Conservation (phyloP, 805 yeast species). For the Hanseniaspora lachancei region DNA sequence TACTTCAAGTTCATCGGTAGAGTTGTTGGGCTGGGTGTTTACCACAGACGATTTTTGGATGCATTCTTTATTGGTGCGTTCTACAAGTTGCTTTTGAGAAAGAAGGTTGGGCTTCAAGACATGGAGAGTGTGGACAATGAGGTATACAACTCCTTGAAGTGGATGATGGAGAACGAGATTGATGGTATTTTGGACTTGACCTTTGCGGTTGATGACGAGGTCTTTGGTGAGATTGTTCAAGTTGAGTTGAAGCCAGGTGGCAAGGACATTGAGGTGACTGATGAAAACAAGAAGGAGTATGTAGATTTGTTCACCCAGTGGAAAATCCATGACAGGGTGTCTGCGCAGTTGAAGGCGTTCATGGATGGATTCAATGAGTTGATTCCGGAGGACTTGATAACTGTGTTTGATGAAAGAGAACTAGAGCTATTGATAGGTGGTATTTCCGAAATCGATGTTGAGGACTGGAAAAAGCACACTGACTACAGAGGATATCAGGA, state of each 20-base stretch:
- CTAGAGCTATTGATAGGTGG: conserved; percentile 95
- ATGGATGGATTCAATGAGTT: conserved; percentile 95
- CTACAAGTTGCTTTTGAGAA: conserved; percentile 92
- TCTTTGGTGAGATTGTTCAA: conserved; percentile 83
- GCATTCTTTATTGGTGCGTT: conserved; percentile 97
- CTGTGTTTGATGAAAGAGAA: conserved; percentile 96
- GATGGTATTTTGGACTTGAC: conserved; percentile 77
- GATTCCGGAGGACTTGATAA: conserved; percentile 91
- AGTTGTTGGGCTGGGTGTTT: conserved; percentile 94
- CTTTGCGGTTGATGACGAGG: conserved; percentile 79
- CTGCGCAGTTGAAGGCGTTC: conserved; percentile 91
- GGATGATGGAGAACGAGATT: conserved; percentile 93
- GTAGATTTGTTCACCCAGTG: conserved; percentile 91
- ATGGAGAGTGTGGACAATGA: conserved; percentile 99
- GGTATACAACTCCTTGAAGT: conserved; percentile 81
- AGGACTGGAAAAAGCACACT: conserved; percentile 98
- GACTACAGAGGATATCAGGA: conserved; percentile 97
- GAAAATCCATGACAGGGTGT: conserved; percentile 86
- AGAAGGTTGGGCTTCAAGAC: conserved; percentile 88
- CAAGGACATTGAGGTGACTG: conserved; percentile 75
- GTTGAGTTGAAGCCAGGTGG: conserved; percentile 88
- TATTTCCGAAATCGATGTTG: conserved; percentile 92
- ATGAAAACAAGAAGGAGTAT: conserved; percentile 88
- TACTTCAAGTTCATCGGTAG: conserved; percentile 97
- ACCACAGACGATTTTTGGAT: conserved; percentile 94